A percentile compares a stretch with the other conserved stretches of the same genome.
Conservation (phyloP, 345 rosid species). For the Eucalyptus albens region DNA sequence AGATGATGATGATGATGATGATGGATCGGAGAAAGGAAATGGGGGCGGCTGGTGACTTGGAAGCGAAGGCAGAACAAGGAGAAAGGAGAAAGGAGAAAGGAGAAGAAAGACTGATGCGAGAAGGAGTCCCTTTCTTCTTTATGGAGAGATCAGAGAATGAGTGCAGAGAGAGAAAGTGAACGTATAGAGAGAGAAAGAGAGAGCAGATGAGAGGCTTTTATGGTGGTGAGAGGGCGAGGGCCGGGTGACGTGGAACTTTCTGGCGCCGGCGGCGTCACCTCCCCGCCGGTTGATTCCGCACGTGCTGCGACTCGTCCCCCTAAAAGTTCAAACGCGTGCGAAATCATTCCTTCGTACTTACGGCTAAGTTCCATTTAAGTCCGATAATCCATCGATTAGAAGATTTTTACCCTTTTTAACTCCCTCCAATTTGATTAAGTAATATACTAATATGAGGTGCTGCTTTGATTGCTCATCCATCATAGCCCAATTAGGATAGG, state of each 20-base stretch:
- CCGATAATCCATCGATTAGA: too few species aligned
- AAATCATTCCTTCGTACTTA: background rate
- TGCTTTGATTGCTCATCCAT: too few species aligned
- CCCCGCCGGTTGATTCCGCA: background rate
- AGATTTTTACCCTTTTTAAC: background rate
- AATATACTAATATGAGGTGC: too few species aligned
- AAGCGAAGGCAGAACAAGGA: background rate
- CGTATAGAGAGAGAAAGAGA: background rate
- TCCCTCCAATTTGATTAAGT: background rate
- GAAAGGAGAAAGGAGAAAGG: background rate
- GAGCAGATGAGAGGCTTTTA: slow-evolving; percentile 4
- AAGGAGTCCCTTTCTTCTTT: background rate
- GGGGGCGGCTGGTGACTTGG: background rate
- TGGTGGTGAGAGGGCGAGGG: background rate
- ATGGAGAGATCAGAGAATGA: background rate
- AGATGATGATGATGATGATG: background rate
- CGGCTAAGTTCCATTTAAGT: background rate
- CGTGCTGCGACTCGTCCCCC: background rate
- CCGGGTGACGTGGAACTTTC: slow-evolving; percentile 16
- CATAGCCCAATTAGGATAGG: background rate
- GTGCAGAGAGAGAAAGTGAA: background rate
- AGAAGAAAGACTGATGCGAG: background rate
- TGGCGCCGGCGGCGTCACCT: background rate
- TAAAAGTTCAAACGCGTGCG: background rate
- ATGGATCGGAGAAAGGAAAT: background rate